These are phyloP conservation scores for Penicillium brevicompactum DNA, from an alignment of 2,329 filamentous ascomycete genomes.

Conservation along the genomic window DNA sequence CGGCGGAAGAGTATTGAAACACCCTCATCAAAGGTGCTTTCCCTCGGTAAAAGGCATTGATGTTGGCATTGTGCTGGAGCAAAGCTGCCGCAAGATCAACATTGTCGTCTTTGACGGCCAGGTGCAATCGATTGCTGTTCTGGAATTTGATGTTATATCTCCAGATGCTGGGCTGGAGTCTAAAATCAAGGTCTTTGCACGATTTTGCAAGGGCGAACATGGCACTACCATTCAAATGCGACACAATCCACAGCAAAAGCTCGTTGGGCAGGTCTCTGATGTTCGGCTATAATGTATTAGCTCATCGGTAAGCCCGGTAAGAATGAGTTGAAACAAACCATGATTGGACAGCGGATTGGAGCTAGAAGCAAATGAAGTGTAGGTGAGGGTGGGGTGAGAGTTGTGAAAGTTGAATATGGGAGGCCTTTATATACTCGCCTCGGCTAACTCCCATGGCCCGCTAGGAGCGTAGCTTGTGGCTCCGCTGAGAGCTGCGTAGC, in stretches of 20 bases:
- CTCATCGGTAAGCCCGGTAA: no score
- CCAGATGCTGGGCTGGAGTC: neutral
- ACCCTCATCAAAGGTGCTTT: slow-evolving; percentile 5
- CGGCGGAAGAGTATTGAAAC: slow-evolving; percentile 1
- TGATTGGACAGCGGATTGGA: no score
- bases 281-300: no score
- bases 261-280: no score
- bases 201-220: neutral
- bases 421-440: no score
- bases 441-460: no score
- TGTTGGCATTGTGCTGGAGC: neutral
- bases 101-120: slow-evolving; percentile 6
- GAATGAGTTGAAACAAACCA: no score
- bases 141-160: slow-evolving; percentile 5
- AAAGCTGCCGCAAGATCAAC: neutral
- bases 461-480: no score
- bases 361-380: no score
- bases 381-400: no score
- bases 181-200: neutral
- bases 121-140: slow-evolving; percentile 7
- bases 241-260: slow-evolving; percentile 1
- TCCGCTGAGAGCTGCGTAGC: no score
- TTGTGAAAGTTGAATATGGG: no score
- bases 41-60: slow-evolving; percentile 7
- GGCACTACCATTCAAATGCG: slow-evolving; percentile 1